Percentiles rank a stretch among this genome's conserved stretches.
Evolutionary conservation across 306 rosid species (phyloP).

Genomic region (Lathyrus tuberosus): DNA sequence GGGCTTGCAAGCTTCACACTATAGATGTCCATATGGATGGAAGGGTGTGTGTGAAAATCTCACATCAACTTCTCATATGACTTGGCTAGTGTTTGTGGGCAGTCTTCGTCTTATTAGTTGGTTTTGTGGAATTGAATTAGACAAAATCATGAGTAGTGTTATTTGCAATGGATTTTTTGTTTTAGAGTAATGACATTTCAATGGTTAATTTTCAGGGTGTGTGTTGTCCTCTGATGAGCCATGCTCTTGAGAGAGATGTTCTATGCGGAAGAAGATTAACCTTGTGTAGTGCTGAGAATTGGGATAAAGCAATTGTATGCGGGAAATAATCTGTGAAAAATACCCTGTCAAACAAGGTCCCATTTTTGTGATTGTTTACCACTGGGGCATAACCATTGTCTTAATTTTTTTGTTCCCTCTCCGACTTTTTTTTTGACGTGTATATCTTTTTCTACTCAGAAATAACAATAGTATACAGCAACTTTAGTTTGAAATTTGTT

Average conservation of each 20-base stretch:
- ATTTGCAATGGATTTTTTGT: constrained; percentile 27
- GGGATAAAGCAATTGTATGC: constrained; percentile 28
- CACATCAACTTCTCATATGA: background rate
- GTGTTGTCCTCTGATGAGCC: constrained; percentile 30
- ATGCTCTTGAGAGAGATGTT: constrained; percentile 26
- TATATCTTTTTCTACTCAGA: constrained; percentile 30
- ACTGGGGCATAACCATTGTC: constrained; percentile 19
- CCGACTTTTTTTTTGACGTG: background rate
- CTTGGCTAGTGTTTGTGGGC: background rate
- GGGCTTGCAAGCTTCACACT: background rate
- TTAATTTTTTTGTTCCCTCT: constrained; percentile 26
- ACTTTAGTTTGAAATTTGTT: background rate
- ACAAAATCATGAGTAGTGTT: background rate
- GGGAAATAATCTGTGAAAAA: constrained; percentile 6
- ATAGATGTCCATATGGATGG: background rate
- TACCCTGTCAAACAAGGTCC: constrained; percentile 16
- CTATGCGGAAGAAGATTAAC: constrained; percentile 24
- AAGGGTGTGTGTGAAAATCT: background rate
- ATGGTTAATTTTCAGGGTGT: constrained; percentile 41
- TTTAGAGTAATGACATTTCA: constrained; percentile 24
- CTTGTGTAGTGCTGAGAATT: constrained; percentile 25
- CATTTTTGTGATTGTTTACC: constrained; percentile 44
- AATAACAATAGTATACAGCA: constrained; percentile 2
- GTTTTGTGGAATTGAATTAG: constrained; percentile 7
- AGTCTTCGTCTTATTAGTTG: background rate